Percentiles rank a stretch among this genome's conserved stretches.
Evolutionary conservation across 495 filamentous ascomycete species (phyloP).

Genomic region (Trichoderma asperelloides): DNA sequence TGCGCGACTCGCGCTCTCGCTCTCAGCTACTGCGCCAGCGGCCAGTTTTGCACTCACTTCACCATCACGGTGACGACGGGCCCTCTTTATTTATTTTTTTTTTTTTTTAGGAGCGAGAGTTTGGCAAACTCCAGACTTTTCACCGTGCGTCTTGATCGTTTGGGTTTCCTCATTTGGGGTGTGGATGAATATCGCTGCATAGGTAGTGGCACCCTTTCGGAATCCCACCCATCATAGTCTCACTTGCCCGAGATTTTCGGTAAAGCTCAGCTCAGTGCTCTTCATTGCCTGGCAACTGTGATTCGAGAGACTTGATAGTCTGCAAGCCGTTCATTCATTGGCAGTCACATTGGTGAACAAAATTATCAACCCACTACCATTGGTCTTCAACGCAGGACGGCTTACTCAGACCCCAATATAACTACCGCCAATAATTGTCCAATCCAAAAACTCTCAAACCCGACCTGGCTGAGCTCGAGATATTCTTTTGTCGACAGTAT

Average conservation of each 20-base stretch:
- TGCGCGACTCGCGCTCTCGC: slow-evolving; percentile 4
- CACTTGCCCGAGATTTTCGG: not conserved
- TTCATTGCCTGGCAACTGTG: not conserved
- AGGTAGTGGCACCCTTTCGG: not conserved
- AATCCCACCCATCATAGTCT: not conserved
- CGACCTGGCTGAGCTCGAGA: not conserved
- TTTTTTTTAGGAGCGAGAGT: not conserved
- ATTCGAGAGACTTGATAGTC: not conserved
- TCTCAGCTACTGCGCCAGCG: not conserved
- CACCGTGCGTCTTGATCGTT: not conserved
- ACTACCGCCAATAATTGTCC: not conserved
- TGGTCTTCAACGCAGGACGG: not conserved
- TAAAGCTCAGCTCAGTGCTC: not conserved
- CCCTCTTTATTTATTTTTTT: not conserved
- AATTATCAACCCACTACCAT: not conserved
- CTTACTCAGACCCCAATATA: not conserved
- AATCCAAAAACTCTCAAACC: not conserved
- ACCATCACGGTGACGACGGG: not conserved
- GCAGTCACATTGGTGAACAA: not conserved
- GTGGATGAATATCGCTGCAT: not conserved
- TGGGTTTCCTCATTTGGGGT: not conserved
- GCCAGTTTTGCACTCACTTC: slow-evolving; percentile 3
- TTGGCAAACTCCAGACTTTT: not conserved
- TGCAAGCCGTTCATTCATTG: not conserved
- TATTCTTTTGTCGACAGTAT: not conserved